Evolutionary conservation across 2,329 filamentous ascomycete genomes (phyloP).

Genomic region (Clonostachys chloroleuca): DNA sequence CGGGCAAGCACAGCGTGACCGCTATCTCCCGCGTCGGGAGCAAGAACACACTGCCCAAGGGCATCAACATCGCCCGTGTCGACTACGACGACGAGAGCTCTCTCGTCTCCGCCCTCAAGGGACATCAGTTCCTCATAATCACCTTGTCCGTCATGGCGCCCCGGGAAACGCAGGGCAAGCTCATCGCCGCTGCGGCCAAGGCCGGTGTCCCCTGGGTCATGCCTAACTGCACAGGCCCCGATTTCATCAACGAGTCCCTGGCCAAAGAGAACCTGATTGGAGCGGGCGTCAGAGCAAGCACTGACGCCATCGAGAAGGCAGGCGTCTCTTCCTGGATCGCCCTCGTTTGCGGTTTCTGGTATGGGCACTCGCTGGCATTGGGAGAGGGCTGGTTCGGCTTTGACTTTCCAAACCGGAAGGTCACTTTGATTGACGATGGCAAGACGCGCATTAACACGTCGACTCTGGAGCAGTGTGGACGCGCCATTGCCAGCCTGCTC

Average conservation of each 20-base stretch:
- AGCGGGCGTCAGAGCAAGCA: conserved; percentile 1
- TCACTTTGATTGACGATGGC: conserved; percentile 51
- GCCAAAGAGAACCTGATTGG: conserved; percentile 18
- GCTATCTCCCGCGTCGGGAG: conserved; percentile 42
- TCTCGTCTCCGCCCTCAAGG: conserved; percentile 41
- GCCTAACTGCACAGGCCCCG: conserved; percentile 38
- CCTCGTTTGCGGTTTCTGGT: conserved; percentile 45
- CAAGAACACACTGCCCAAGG: conserved; percentile 30
- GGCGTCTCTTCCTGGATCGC: conserved; percentile 15
- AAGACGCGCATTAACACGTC: conserved; percentile 49
- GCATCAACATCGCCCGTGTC: conserved; percentile 32
- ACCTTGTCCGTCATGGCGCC: conserved; percentile 35
- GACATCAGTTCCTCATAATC: conserved; percentile 51
- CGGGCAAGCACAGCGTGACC: conserved; percentile 45
- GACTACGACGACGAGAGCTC: conserved; percentile 35
- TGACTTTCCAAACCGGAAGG: conserved; percentile 33
- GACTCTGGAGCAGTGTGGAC: conserved; percentile 55
- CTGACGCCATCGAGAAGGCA: conserved; percentile 31
- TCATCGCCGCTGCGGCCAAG: conserved; percentile 43
- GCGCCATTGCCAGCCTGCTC: conserved; percentile 45
- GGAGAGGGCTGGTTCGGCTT: conserved; percentile 36
- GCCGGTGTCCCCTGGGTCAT: conserved; percentile 46
- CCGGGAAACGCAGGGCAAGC: conserved; percentile 32
- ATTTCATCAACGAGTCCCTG: conserved; percentile 18
- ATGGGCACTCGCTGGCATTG: conserved; percentile 39